A percentile compares a stretch with the other conserved stretches of the same genome.
These are phyloP conservation scores for Dothistroma septosporum DNA, from an alignment of 2,329 filamentous ascomycete genomes.

Conservation along the genomic window DNA sequence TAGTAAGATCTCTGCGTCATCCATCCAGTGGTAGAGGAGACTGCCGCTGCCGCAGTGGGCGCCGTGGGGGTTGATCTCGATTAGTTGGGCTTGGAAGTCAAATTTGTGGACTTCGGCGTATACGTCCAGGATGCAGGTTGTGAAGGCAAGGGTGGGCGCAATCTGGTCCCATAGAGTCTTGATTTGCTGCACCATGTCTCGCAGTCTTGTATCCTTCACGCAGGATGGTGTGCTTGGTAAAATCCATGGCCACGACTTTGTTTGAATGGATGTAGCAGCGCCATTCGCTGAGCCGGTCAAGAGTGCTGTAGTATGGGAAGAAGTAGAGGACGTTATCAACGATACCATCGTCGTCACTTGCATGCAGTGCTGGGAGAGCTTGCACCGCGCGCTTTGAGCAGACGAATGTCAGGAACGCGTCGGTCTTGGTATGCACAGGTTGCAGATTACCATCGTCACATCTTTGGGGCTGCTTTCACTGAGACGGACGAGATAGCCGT, in stretches of 20 bases:
- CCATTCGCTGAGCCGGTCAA: slow-evolving; percentile 12
- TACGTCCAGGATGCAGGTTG: slow-evolving; percentile 2
- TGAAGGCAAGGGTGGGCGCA: neutral
- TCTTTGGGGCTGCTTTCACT: slow-evolving; percentile 10
- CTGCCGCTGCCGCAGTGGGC: slow-evolving; percentile 5
- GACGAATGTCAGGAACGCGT: slow-evolving; percentile 6
- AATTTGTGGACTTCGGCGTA: slow-evolving; percentile 11
- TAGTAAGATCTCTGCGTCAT: slow-evolving; percentile 4
- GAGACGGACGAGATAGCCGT: slow-evolving; percentile 5
- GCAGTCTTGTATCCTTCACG: neutral
- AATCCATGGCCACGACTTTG: slow-evolving; percentile 7
- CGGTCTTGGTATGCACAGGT: neutral
- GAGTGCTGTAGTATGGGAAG: slow-evolving; percentile 5
- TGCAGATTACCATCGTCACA: slow-evolving; percentile 7
- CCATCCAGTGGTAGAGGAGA: slow-evolving; percentile 10
- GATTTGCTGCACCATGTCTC: slow-evolving; percentile 2
- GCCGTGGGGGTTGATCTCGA: slow-evolving; percentile 12
- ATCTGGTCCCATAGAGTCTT: neutral
- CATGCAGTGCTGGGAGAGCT: slow-evolving; percentile 3
- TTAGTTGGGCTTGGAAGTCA: slow-evolving; percentile 8
- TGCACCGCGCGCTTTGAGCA: slow-evolving; percentile 9
- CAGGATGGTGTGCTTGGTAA: slow-evolving; percentile 5
- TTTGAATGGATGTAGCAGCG: slow-evolving; percentile 8
- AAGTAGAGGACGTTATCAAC: slow-evolving; percentile 6
- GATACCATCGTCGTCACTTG: slow-evolving; percentile 3